phyloP scores from a whole-genome alignment of 768 basidiomycete genomes.

The Porpolomopsis calyptriformis region DNA sequence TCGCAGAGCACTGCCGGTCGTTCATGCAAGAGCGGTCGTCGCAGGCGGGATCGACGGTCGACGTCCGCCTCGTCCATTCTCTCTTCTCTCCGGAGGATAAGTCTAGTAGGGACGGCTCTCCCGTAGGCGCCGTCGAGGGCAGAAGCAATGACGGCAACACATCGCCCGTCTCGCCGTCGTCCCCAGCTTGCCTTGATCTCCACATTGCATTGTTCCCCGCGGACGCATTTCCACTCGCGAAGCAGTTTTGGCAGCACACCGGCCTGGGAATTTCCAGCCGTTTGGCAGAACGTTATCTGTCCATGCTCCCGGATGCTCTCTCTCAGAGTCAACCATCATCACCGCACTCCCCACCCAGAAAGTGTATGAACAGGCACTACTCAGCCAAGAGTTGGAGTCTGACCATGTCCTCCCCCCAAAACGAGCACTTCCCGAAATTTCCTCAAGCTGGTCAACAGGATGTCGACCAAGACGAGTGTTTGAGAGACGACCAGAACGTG shows the following conservation, averaged over 20 bases:
- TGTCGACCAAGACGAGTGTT: constrained; percentile 22
- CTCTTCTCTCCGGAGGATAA: constrained; percentile 55
- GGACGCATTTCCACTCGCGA: constrained; percentile 53
- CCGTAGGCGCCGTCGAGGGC: constrained; percentile 13
- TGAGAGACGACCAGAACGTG: constrained; percentile 41
- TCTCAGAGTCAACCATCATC: constrained; percentile 19
- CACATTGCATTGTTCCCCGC: constrained; percentile 74
- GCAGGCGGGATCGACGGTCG: constrained; percentile 31
- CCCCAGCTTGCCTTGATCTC: constrained; percentile 35
- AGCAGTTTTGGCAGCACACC: constrained; percentile 94
- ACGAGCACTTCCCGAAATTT: background rate
- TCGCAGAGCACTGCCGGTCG: constrained; percentile 64
- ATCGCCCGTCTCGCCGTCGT: no score
- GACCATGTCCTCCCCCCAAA: constrained; percentile 9
- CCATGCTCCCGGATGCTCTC: constrained; percentile 46
- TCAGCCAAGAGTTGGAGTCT: constrained; percentile 26
- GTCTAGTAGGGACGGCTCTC: background rate
- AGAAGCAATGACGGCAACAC: no score
- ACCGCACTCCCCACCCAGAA: constrained; percentile 26
- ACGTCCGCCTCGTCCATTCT: constrained; percentile 55
- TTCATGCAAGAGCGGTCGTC: constrained; percentile 53
- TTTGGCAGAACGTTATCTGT: constrained; percentile 71
- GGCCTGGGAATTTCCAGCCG: constrained; percentile 87
- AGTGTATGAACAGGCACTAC: constrained; percentile 49
- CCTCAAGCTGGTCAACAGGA: constrained; percentile 2